Conservation (phyloP, 2,329 filamentous ascomycete genomes). For the Colletotrichum sp. region DNA sequence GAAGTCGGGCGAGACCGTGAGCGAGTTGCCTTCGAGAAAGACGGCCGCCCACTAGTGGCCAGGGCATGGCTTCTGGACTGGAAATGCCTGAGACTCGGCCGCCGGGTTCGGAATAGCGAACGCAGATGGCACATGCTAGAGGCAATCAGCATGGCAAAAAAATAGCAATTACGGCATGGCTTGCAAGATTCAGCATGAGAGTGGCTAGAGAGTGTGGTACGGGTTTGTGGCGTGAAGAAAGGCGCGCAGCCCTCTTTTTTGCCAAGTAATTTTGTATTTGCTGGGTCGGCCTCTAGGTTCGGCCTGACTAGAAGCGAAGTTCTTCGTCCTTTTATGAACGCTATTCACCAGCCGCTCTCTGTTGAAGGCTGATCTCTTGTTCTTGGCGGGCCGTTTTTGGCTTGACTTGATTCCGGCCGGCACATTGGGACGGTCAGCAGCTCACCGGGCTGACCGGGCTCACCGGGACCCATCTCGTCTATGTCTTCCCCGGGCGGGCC, state of each 20-base stretch:
- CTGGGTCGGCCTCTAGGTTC: neutral
- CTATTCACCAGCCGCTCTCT: constrained; percentile 14
- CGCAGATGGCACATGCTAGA: neutral
- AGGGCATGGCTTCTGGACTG: constrained; percentile 8
- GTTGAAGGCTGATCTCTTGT: constrained; percentile 21
- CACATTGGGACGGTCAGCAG: constrained; percentile 4
- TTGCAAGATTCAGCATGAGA: neutral
- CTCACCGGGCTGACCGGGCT: constrained; percentile 7
- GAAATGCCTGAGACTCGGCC: neutral
- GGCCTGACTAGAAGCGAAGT: constrained; percentile 10
- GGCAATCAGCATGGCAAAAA: neutral
- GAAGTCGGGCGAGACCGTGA: neutral
- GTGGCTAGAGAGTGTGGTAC: neutral
- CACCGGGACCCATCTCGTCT: neutral
- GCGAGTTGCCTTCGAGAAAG: neutral
- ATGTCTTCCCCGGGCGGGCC: neutral
- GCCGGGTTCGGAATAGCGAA: neutral
- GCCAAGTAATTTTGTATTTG: neutral
- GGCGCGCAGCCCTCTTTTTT: neutral
- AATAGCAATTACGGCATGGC: constrained; percentile 9
- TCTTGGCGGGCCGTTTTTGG: constrained; percentile 16
- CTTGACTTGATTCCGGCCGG: neutral
- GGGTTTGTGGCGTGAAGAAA: neutral
- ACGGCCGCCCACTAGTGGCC: neutral
- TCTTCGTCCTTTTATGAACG: neutral